phyloP scores from a whole-genome alignment of 805 yeast species.

The Zygosaccharomyces pseudorouxii region DNA sequence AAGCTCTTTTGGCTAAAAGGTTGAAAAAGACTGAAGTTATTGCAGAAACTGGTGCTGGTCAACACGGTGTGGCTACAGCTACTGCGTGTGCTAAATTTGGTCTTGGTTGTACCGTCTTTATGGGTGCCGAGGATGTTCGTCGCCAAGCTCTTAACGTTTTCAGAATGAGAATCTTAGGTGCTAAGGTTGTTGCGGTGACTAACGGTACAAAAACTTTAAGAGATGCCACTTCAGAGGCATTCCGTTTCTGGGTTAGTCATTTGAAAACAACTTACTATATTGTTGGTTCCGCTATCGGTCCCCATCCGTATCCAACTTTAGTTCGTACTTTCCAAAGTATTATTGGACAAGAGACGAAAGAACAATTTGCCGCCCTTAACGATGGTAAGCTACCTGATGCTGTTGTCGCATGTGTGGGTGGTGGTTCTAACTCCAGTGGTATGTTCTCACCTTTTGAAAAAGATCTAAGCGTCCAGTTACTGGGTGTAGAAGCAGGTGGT shows the following conservation, averaged over 20 bases:
- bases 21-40: conserved; percentile 71
- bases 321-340: conserved; percentile 98
- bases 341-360: conserved; percentile 91
- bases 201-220: conserved; percentile 94
- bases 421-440: conserved; percentile 97
- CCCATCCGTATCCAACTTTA: conserved; percentile 97
- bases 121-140: conserved; percentile 99
- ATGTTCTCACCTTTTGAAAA: conserved; percentile 91
- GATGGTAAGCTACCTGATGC: conserved; percentile 85
- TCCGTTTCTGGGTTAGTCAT: conserved; percentile 91
- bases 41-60: conserved; percentile 93
- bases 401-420: conserved; percentile 98
- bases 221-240: conserved; percentile 97
- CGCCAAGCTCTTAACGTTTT: conserved; percentile 98
- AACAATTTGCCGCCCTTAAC: conserved; percentile 77
- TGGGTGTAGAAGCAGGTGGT: conserved; percentile 99
- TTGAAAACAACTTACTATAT: conserved; percentile 85
- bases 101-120: conserved; percentile 84
- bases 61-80: conserved; percentile 90
- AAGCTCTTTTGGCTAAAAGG: conserved; percentile 72
- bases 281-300: conserved; percentile 98
- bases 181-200: conserved; percentile 87
- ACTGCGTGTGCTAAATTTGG: conserved; percentile 94
- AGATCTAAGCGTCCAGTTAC: conserved; percentile 66
- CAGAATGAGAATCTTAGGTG: conserved; percentile 95